Base-by-base conservation (phyloP, 257 asterid species). In the Solanum virginianum region DNA sequence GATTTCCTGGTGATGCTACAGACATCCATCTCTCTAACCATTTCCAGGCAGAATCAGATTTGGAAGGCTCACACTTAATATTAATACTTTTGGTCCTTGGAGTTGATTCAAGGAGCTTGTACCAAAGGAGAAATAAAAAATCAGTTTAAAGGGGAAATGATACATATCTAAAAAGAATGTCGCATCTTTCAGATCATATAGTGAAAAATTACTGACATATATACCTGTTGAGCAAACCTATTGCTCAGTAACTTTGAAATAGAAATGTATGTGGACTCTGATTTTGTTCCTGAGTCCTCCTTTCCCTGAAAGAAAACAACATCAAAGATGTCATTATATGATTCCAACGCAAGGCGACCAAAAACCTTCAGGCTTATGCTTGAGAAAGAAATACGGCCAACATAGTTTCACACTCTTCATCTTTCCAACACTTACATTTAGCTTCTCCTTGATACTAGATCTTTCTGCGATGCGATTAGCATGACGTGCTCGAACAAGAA, bases 21-120 rank as follows among this genome's bases (percentile, higher is more conserved):
- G 98, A 83, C 93, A 94, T 94, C 99, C 99, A 95, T 86, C 98
- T 90, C 91, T 94, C 98, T 80, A 97, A 89, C 99, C 99, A 97
- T 89, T 87, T 89, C 99, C 99, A 97, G 86, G 98, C 89, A 6
- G 98, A 90, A 89, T 97, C 98, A 0, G 98, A 88, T 85, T 92
- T 94, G 55, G 84, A 91, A 86, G 98, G 98, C 77, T 95, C 98
- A 85, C 99, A 97, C 90, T 95, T 97, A 87, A 97, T 92, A 88
- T 91, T 92, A 75, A 92, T 92, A 72, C 88, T 84, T 82, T 92
- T 86, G 82, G 89, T 88, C 91, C 88, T 92, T 53, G 96, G 93
- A 26, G 95, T 88, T 84, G 98, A 90, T 79, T 90, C 95, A 93
- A 97, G 89, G 85, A 97, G 96, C 99, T 97, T 82, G 29, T 80